Evolutionary conservation across 495 filamentous ascomycete genomes (phyloP).

Genomic region (Lasiosphaeris hirsuta): DNA sequence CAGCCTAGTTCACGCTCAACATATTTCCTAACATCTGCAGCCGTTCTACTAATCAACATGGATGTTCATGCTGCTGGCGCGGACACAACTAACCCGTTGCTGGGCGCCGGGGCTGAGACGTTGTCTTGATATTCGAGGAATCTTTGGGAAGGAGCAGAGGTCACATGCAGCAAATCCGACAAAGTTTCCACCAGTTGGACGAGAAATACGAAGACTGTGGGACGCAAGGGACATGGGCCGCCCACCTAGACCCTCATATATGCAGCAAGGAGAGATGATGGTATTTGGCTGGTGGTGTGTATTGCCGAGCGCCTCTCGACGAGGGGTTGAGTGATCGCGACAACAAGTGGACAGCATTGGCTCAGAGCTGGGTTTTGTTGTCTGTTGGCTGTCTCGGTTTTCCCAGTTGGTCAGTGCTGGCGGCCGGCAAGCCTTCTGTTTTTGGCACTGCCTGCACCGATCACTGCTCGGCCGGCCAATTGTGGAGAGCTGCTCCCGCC

Average conservation of each 20-base stretch:
- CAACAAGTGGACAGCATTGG: too few species aligned
- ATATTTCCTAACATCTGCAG: slow-evolving; percentile 29
- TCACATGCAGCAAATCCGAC: slow-evolving; percentile 28
- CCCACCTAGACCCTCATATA: too few species aligned
- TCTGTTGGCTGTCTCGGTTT: slow-evolving; percentile 8
- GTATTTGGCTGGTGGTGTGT: too few species aligned
- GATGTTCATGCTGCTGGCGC: slow-evolving; percentile 44
- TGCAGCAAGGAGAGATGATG: too few species aligned
- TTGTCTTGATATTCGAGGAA: slow-evolving; percentile 45
- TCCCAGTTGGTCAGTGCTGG: background rate
- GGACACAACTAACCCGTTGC: slow-evolving; percentile 44
- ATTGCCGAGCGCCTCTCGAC: too few species aligned
- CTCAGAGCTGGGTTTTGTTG: background rate
- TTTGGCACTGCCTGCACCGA: background rate
- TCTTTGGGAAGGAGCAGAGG: slow-evolving; percentile 50
- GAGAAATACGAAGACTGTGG: too few species aligned
- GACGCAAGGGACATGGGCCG: too few species aligned
- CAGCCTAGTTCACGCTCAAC: background rate
- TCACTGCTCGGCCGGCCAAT: slow-evolving; percentile 1
- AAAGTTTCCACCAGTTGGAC: too few species aligned
- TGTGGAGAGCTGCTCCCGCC: background rate
- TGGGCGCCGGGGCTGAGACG: slow-evolving; percentile 47
- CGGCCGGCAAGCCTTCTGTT: background rate
- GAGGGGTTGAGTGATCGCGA: too few species aligned
- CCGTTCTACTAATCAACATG: slow-evolving; percentile 31